Base-by-base conservation (phyloP, 306 rosid species). In the Spatholobus suberectus region DNA sequence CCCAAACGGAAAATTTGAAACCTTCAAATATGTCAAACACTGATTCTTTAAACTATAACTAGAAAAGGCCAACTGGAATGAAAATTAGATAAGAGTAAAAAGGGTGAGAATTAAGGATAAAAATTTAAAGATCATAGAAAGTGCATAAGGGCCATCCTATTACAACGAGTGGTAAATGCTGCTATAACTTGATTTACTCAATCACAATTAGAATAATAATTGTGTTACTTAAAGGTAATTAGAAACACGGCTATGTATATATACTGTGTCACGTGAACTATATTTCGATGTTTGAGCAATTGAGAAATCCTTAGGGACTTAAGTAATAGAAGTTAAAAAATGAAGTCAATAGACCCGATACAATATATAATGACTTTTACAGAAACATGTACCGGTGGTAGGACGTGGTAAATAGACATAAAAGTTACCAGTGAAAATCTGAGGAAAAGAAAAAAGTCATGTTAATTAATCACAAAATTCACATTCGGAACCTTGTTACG, bases 401-500 rank as follows among this genome's bases (percentile, higher is more conserved):
- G 63, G 74, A 72, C 27, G 40, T 24, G 73, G 24, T 68, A 63
- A 73, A 40, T 23, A 69, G 18, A 18, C 24, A n/a, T 20, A 66
- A 63, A 54, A 52, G 8, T 12, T 32, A 37, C 38, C 38, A 34
- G 21, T 5, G 11, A 69, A 37, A 52, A 44, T 2, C 4, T 29
- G 32, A 29, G 32, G 32, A 29, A 29, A 1, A 17, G 0, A 29
- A 55, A n/a, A 52, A 27, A 14, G 12, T 6, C 15, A 70, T 72
- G 29, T 77, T 5, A 32, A 10, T 27, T 32, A 43, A 85, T 65
- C 38, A 70, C 41, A 59, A 0, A 59, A 24, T 59, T 65, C 13
- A 34, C 38, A 55, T 37, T 68, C 34, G 37, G 43, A 84, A 93
- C 99, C 97, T 96, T 96, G 89, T 96, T 96, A 20, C 99, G 97